These are phyloP conservation scores for Xylaria longipes DNA, from an alignment of 495 filamentous ascomycete genomes.

Conservation along the genomic window DNA sequence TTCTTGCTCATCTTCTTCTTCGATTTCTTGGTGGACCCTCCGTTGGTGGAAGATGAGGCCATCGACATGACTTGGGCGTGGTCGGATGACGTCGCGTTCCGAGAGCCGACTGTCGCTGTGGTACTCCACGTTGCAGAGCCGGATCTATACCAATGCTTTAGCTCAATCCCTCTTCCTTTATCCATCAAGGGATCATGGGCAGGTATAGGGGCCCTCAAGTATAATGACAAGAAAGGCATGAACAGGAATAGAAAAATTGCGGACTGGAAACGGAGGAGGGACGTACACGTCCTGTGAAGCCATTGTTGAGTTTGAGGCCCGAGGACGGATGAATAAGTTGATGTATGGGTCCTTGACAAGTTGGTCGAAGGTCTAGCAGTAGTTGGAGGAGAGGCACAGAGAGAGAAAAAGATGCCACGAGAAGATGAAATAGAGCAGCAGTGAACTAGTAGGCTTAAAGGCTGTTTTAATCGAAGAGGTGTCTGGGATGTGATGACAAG, in stretches of 20 bases:
- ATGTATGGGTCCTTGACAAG: neutral
- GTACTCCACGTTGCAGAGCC: neutral
- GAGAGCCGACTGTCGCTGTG: neutral
- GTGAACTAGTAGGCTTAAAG: neutral
- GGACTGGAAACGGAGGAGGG: neutral
- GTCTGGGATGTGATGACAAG: neutral
- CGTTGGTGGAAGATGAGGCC: neutral
- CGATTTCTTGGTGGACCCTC: neutral
- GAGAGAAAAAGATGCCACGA: neutral
- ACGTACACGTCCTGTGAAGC: neutral
- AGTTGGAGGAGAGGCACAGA: neutral
- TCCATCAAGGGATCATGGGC: neutral
- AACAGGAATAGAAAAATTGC: neutral
- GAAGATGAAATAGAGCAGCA: neutral
- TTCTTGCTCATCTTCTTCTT: slow-evolving; percentile 3
- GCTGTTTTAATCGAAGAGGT: neutral
- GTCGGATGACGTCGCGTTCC: neutral
- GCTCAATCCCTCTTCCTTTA: neutral
- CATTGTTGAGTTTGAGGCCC: neutral
- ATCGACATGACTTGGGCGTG: neutral
- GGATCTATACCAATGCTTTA: neutral
- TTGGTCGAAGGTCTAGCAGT: neutral
- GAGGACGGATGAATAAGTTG: neutral
- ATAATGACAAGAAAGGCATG: neutral
- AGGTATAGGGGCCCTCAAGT: neutral